Base-by-base conservation (phyloP, 2,329 filamentous ascomycete genomes). In the Claviceps quebecensis region DNA sequence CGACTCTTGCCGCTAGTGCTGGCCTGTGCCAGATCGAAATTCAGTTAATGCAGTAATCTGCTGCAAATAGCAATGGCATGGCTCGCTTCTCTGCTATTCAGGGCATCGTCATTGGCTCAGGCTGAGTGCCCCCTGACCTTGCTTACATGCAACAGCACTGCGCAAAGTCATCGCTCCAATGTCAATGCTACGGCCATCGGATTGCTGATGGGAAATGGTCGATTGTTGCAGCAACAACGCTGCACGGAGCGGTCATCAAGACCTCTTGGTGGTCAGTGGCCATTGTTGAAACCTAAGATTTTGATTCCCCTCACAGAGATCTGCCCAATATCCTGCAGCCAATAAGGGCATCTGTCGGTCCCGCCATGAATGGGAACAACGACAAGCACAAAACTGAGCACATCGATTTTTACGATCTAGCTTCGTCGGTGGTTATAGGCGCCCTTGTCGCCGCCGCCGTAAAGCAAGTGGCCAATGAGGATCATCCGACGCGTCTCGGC, bases 401-500 rank as follows among this genome's bases (percentile, higher is more conserved):
- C 36, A 47, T 41, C 26, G 37, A 47, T 44, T 51, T 29, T 45
- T 23, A 26, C 45, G 17, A 47, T 46, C 43, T 41, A 41, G 47
- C 47, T 45, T 49, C 40, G 17, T 48, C 40, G 45, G 39, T 53
- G 52, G 44, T 50, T 48, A 34, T 45, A 45, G 22, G 38, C 26
- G n/a, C 16, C 16, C 17, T 50, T 3, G 45, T 40, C 45, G 11
- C 37, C 17, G 48, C 41, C 34, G 39, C 44, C 23, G 5, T 16
- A 14, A 11, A 5, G 23, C 45, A 23, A 23, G 29, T n/a, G 22
- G 34, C 50, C 53, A 54, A 54, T 54, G 8, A 46, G 16, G 19
- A 36, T 29, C 13, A 34, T n/a, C 22, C 19, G 22, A 54, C 50
- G 45, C 53, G 48, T 45, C 49, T 48, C 48, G 50, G 44, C 47